Conservation (phyloP, 768 basidiomycete genomes). For the Naganishia kalamii region DNA sequence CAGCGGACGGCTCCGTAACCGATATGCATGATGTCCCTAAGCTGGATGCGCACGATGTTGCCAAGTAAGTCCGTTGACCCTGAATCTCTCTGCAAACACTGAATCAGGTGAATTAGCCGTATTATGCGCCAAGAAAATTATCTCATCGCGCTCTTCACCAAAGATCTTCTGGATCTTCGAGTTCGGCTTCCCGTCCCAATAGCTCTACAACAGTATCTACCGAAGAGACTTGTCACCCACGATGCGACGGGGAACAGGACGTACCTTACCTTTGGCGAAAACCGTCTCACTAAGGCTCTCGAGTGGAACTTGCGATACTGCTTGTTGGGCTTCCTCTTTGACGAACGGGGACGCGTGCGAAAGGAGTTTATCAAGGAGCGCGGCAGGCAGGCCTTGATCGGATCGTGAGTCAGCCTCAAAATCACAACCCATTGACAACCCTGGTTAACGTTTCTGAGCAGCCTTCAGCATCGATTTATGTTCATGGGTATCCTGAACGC, state of each 20-base stretch:
- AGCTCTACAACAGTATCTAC: slow-evolving; percentile 28
- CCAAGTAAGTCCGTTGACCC: slow-evolving; percentile 53
- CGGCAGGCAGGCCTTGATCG: slow-evolving; percentile 68
- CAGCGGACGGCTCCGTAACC: slow-evolving; percentile 56
- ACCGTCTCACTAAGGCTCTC: slow-evolving; percentile 75
- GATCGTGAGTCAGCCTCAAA: slow-evolving; percentile 76
- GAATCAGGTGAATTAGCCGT: slow-evolving; percentile 49
- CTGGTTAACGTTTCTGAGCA: too few species aligned
- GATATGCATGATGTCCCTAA: slow-evolving; percentile 56
- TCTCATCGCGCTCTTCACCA: slow-evolving; percentile 94
- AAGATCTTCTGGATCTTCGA: slow-evolving; percentile 81
- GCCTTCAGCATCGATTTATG: slow-evolving; percentile 75
- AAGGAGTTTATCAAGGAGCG: slow-evolving; percentile 84
- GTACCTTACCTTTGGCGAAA: slow-evolving; percentile 51
- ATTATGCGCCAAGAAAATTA: slow-evolving; percentile 99
- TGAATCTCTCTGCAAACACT: background rate
- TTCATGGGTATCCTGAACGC: slow-evolving; percentile 97
- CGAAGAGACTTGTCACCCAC: slow-evolving; percentile 33
- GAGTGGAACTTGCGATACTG: slow-evolving; percentile 98
- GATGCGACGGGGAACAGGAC: slow-evolving; percentile 54
- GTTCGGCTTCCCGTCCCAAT: slow-evolving; percentile 61
- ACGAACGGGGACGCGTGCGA: slow-evolving; percentile 77
- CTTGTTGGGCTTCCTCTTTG: slow-evolving; percentile 90
- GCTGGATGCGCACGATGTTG: slow-evolving; percentile 95
- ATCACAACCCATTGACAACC: too few species aligned